Base-by-base conservation (phyloP, 2,329 filamentous ascomycete genomes). In the Apiospora rasikravindrae region DNA sequence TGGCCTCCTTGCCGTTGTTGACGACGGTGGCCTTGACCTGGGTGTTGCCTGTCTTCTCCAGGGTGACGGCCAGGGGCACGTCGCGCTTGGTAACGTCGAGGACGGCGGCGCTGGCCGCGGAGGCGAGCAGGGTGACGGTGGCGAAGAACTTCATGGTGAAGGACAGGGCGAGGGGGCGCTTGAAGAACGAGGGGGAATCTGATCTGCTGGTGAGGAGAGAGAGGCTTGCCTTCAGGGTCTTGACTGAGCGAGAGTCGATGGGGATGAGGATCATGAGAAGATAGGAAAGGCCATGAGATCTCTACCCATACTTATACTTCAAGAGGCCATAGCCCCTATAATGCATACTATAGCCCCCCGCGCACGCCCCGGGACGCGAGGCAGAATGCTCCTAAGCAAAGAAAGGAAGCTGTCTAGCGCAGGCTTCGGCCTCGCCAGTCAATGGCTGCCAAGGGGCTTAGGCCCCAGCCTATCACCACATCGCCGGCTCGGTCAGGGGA, bases 1-100 rank as follows among this genome's bases (percentile, higher is more conserved):
- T 77, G 61, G 81, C 81, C 42, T 78, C 81, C 51, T 81, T 80
- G 33, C 86, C 86, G 45, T 80, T 86, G 80, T 88, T 88, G 74
- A 84, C 86, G 71, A 89, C 81, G 57, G 80, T 78, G 44, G 86
- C 85, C 79, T 86, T 87, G 73, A 89, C 82, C 71, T 82, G 82
- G 24, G 85, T 83, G 78, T 88, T 88, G 71, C 84, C 85, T n/a
- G 82, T 76, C 73, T 83, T 79, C 75, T 84, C 79, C 67, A 87
- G 82, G 76, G 83, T 80, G 72, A 85, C 82, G 2, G 81, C 78
- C 49, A 85, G 74, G 40, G 83, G 80, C 67, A 82, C 77, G 77
- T 82, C 77, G 76, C 85, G 77, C 81, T 83, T 81, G 76, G 73
- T 73, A 67, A 78, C 72, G 70, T 79, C 75, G 67, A 82, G 72